Base-by-base conservation (phyloP, 2,329 filamentous ascomycete species). In the Zalaria sp. region DNA sequence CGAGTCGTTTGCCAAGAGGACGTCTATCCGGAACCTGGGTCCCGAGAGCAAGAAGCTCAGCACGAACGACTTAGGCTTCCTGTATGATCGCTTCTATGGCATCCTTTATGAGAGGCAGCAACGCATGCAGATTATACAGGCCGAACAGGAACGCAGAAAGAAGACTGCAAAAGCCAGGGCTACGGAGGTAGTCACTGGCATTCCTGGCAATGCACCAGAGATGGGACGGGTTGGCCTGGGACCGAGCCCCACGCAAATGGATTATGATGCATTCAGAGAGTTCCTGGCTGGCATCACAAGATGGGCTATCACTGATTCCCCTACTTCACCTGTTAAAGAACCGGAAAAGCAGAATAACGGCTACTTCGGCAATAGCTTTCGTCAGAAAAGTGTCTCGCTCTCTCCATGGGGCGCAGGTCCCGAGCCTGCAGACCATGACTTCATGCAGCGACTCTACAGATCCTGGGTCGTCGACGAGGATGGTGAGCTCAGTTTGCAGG, bases 1-100 rank as follows among this genome's bases (percentile, higher is more conserved):
- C 55, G 91, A 96, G 64, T 94, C 78, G 52, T 98, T 98, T 56
- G 87, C 91, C 40, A 98, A 96, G 66, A 78, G 91, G 49, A 98
- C 91, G 3, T 93, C 89, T 1, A 93, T 98, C 47, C 76, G 91
- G 31, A 98, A 98, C 53, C 74, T 98, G 26, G 91, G 91, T 0
- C 87, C 89, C 0, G 91, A 98, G 51, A 95, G 88, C 68, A 98
- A 96, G 64, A 76, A 88, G 41, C 68, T 98, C 29, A 85, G 77
- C 53, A 69, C 80, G 5, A 86, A 89, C 39, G 91, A 98, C 56
- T 72, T 98, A 3, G 84, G 86, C 27, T 82, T 85, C 34, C 67
- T 96, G 25, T 98, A 98, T 55, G 91, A 98, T 60, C 78, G 85
- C 35, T 98, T 96, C 62, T 96, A 95, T 57, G 81, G 78, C 25